Percentiles rank a stretch among this genome's conserved stretches.
phyloP scores from a whole-genome alignment of 306 rosid genomes.

The Neltuma alba region DNA sequence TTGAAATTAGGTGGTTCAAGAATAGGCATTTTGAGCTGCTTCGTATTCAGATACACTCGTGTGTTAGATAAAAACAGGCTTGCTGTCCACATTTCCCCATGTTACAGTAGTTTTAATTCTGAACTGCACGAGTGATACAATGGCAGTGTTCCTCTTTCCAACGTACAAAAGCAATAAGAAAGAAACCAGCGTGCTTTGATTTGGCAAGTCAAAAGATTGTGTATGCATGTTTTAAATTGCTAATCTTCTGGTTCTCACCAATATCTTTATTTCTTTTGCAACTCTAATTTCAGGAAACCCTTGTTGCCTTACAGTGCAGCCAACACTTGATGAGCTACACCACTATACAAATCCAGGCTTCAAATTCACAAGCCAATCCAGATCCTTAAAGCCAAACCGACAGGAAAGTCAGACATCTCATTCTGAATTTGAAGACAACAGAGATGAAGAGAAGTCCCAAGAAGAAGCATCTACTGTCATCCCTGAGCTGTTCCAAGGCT shows the following conservation, averaged over 20 bases:
- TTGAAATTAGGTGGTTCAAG: constrained; percentile 12
- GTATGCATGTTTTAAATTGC: constrained; percentile 27
- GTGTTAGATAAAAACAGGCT: constrained; percentile 22
- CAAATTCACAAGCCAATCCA: constrained; percentile 42
- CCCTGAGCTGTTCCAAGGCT: constrained; percentile 80
- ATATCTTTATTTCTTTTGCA: constrained; percentile 36
- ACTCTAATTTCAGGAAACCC: constrained; percentile 67
- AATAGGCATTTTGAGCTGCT: constrained; percentile 19
- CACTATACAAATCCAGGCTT: constrained; percentile 51
- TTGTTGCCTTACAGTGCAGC: constrained; percentile 63
- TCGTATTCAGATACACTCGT: constrained; percentile 4
- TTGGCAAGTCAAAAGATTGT: constrained; percentile 25
- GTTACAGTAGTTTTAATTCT: not conserved
- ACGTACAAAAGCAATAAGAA: constrained; percentile 24
- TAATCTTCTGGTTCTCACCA: constrained; percentile 21
- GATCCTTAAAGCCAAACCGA: constrained; percentile 39
- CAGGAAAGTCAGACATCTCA: constrained; percentile 48
- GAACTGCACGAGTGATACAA: constrained; percentile 26
- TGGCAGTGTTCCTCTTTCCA: constrained; percentile 31
- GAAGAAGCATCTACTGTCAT: constrained; percentile 49
- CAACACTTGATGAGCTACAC: constrained; percentile 59
- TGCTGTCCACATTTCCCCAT: not conserved
- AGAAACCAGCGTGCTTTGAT: constrained; percentile 26
- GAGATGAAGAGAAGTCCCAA: constrained; percentile 37
- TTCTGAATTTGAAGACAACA: constrained; percentile 43